phyloP scores from a whole-genome alignment of 257 asterid species.

The Solanum clarkiae region DNA sequence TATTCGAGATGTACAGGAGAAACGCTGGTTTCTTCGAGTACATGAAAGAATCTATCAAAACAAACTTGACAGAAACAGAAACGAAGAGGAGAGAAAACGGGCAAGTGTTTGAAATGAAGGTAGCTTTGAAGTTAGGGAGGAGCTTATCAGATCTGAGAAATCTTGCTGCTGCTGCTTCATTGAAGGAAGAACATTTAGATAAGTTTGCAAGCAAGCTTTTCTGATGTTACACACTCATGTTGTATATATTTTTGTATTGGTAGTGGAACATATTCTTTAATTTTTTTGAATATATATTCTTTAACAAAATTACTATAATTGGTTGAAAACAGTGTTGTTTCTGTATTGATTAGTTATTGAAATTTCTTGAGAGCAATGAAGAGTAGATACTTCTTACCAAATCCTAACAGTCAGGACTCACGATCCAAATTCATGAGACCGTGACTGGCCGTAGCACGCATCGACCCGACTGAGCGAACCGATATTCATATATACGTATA shows the following conservation, averaged over 20 bases:
- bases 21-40: slow-evolving; percentile 59
- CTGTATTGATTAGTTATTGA: not conserved
- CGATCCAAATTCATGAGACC: not conserved
- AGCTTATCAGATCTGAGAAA: slow-evolving; percentile 56
- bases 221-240: not conserved
- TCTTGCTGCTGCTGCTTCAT: slow-evolving; percentile 21
- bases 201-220: slow-evolving; percentile 63
- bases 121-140: slow-evolving; percentile 62
- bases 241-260: not conserved
- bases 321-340: not conserved
- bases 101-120: slow-evolving; percentile 49
- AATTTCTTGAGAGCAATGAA: not conserved
- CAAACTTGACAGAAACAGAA: slow-evolving; percentile 34
- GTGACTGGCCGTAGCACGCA: not conserved
- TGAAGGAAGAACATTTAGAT: slow-evolving; percentile 2
- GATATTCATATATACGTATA: not conserved
- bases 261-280: not conserved
- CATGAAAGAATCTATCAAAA: slow-evolving; percentile 47
- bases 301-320: not conserved
- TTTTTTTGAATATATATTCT: not conserved
- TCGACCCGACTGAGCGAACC: not conserved
- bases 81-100: slow-evolving; percentile 49
- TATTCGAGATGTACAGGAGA: slow-evolving; percentile 67
- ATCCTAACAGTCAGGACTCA: not conserved
- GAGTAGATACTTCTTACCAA: not conserved